phyloP scores from a whole-genome alignment of 805 yeast genomes.

The Pichia insulana region DNA sequence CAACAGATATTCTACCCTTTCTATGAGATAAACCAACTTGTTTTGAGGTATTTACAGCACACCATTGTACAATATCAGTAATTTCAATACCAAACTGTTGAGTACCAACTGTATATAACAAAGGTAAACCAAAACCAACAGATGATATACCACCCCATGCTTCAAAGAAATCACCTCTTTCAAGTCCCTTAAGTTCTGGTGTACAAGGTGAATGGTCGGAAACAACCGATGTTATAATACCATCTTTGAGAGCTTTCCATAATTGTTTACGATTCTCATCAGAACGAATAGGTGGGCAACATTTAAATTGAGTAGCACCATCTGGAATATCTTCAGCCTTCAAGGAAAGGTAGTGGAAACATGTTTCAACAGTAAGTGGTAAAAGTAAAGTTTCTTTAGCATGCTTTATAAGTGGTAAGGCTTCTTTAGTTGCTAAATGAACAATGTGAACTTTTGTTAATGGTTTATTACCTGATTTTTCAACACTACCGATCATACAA shows the following conservation, averaged over 20 bases:
- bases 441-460: slow-evolving; percentile 75
- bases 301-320: slow-evolving; percentile 77
- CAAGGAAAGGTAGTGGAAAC: slow-evolving; percentile 83
- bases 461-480: slow-evolving; percentile 34
- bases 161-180: slow-evolving; percentile 75
- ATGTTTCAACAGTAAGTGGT: slow-evolving; percentile 81
- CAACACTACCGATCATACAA: slow-evolving; percentile 32
- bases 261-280: slow-evolving; percentile 60
- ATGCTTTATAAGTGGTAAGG: slow-evolving; percentile 59
- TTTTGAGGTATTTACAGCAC: slow-evolving; percentile 71
- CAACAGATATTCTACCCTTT: slow-evolving; percentile 67
- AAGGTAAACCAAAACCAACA: slow-evolving; percentile 83
- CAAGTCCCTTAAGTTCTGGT: slow-evolving; percentile 76
- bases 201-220: slow-evolving; percentile 97
- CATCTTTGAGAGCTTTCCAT: slow-evolving; percentile 69
- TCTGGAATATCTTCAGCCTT: slow-evolving; percentile 70
- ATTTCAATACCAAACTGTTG: slow-evolving; percentile 29
- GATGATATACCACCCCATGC: slow-evolving; percentile 98
- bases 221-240: slow-evolving; percentile 73
- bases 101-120: slow-evolving; percentile 67
- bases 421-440: slow-evolving; percentile 80
- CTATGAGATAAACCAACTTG: slow-evolving; percentile 69
- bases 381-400: slow-evolving; percentile 48
- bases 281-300: slow-evolving; percentile 90
- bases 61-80: slow-evolving; percentile 68